phyloP scores from a whole-genome alignment of 176 grass and related monocot species.

The sorghum (Sorghum bicolor) region Sorghum_bicolor_NCBIv3 NC_012872.2:8680001-8680500 shows the following conservation, averaged over 20 bases:
- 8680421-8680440: slow-evolving; percentile 58
- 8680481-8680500: too few species aligned
- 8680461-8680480: slow-evolving; percentile 12
- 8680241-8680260: neutral
- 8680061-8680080: too few species aligned
- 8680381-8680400: slow-evolving; percentile 40
- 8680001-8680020: too few species aligned
- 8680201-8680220: neutral
- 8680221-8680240: neutral
- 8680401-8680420: slow-evolving; percentile 30
- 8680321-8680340: neutral
- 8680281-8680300: slow-evolving; percentile 89
- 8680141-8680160: too few species aligned
- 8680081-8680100: too few species aligned
- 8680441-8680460: slow-evolving; percentile 21
- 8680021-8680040: too few species aligned
- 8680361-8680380: neutral
- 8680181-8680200: neutral
- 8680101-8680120: too few species aligned
- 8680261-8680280: slow-evolving; percentile 54
- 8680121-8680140: too few species aligned
- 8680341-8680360: neutral
- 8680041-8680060: too few species aligned
- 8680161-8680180: too few species aligned
- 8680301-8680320: slow-evolving; percentile 74